Percentiles rank a stretch among this genome's conserved stretches.
Conservation (phyloP, 768 basidiomycete genomes). For the Kwoniella sp. region DNA sequence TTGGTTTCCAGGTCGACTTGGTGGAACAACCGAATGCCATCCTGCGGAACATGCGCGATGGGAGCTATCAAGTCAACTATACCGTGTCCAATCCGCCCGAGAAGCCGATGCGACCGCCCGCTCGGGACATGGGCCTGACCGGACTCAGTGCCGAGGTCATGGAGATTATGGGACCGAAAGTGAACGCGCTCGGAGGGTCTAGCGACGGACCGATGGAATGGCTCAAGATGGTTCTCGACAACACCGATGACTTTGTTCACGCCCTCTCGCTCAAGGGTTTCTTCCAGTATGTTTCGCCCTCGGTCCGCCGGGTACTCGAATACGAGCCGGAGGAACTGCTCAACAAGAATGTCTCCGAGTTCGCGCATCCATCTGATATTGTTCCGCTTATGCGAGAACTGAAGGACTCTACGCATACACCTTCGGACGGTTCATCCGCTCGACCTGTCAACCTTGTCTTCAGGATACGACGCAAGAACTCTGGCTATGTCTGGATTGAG, state of each 20-base stretch:
- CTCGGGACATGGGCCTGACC: slow-evolving; percentile 23
- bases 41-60: slow-evolving; percentile 70
- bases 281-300: slow-evolving; percentile 87
- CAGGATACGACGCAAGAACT: slow-evolving; percentile 66
- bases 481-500: slow-evolving; percentile 80
- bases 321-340: slow-evolving; percentile 81
- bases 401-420: slow-evolving; percentile 56
- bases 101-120: slow-evolving; percentile 34
- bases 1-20: slow-evolving; percentile 95
- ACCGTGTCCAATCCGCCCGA: slow-evolving; percentile 46
- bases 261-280: slow-evolving; percentile 88
- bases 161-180: slow-evolving; percentile 35
- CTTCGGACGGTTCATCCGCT: slow-evolving; percentile 31
- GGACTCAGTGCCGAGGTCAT: slow-evolving; percentile 41
- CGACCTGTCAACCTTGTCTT: slow-evolving; percentile 74
- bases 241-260: slow-evolving; percentile 70
- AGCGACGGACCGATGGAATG: slow-evolving; percentile 47
- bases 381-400: slow-evolving; percentile 87
- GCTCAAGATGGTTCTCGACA: slow-evolving; percentile 52
- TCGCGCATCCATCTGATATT: slow-evolving; percentile 84
- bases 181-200: slow-evolving; percentile 17
- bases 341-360: slow-evolving; percentile 69
- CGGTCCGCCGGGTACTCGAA: slow-evolving; percentile 71
- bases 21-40: slow-evolving; percentile 80
- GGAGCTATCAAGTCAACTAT: slow-evolving; percentile 70